A percentile compares a stretch with the other conserved stretches of the same genome.
Evolutionary conservation across 148 eudicot genomes (phyloP).

Genomic region (Rhododendron molle): DNA sequence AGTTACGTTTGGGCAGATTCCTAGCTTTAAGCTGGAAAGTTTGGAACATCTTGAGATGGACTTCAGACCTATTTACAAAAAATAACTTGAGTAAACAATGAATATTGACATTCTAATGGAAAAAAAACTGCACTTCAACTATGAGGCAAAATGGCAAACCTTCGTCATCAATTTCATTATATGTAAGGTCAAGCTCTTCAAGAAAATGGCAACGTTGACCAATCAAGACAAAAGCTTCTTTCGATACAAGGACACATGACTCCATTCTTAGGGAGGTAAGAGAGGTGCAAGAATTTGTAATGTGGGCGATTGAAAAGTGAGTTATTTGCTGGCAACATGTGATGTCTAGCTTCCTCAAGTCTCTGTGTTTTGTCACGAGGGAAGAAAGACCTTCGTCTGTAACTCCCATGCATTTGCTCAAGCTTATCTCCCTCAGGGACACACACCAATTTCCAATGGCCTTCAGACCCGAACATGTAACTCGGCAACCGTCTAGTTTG

Average conservation of each 20-base stretch:
- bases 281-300: slow-evolving; percentile 65
- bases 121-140: neutral
- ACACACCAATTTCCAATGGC: slow-evolving; percentile 67
- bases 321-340: slow-evolving; percentile 87
- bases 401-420: slow-evolving; percentile 81
- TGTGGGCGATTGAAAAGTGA: slow-evolving; percentile 47
- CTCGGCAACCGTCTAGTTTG: slow-evolving; percentile 75
- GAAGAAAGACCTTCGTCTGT: slow-evolving; percentile 81
- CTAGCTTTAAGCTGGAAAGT: slow-evolving; percentile 65
- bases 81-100: neutral
- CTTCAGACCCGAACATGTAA: slow-evolving; percentile 71
- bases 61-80: slow-evolving; percentile 55
- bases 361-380: slow-evolving; percentile 62
- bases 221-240: slow-evolving; percentile 77
- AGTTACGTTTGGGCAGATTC: slow-evolving; percentile 74
- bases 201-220: slow-evolving; percentile 69
- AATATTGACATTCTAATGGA: neutral
- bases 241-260: slow-evolving; percentile 64
- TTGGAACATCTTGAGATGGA: slow-evolving; percentile 76
- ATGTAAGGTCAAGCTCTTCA: slow-evolving; percentile 92
- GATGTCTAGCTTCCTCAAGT: slow-evolving; percentile 71
- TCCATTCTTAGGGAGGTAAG: slow-evolving; percentile 79
- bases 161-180: slow-evolving; percentile 84
- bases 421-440: slow-evolving; percentile 74
- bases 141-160: slow-evolving; percentile 31